Percentiles rank a stretch among this genome's conserved stretches.
These are phyloP conservation scores for Gomphus sp. DNA, from an alignment of 1,284 basidiomycete species.

Conservation along the genomic window DNA sequence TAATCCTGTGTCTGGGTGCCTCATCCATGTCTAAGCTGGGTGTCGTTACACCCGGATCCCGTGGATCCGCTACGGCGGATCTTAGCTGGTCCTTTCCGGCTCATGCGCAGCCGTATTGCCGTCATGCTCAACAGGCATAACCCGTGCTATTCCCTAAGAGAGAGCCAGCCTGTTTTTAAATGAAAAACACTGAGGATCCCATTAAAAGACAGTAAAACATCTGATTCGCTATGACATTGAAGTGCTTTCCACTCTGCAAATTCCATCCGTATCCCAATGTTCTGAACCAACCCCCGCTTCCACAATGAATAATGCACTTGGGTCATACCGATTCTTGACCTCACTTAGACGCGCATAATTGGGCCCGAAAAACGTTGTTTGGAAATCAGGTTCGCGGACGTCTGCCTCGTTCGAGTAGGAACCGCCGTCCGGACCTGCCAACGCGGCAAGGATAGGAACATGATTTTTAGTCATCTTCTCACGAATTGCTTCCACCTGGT, in stretches of 20 bases:
- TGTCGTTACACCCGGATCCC: too few relatives aligned
- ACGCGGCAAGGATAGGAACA: slow-evolving; percentile 15
- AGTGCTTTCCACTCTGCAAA: slow-evolving; percentile 17
- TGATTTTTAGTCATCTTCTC: slow-evolving; percentile 11
- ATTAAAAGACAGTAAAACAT: too few relatives aligned
- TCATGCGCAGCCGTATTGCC: too few relatives aligned
- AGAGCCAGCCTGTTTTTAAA: too few relatives aligned
- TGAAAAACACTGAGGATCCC: too few relatives aligned
- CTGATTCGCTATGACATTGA: too few relatives aligned
- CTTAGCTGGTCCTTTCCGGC: too few relatives aligned
- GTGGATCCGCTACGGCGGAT: too few relatives aligned
- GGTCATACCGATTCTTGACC: slow-evolving; percentile 24
- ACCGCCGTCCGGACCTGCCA: slow-evolving; percentile 17
- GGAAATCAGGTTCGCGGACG: slow-evolving; percentile 20
- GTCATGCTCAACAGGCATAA: too few relatives aligned
- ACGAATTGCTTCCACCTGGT: slow-evolving; percentile 12
- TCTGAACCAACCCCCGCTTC: slow-evolving; percentile 22
- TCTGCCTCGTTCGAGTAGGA: slow-evolving; percentile 25
- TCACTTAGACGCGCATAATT: slow-evolving; percentile 20
- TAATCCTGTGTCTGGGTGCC: too few relatives aligned
- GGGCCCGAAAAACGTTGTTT: slow-evolving; percentile 23
- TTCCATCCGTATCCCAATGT: slow-evolving; percentile 19
- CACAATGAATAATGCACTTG: slow-evolving; percentile 24
- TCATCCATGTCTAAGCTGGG: too few relatives aligned
- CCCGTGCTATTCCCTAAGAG: too few relatives aligned